phyloP scores from a whole-genome alignment of 495 filamentous ascomycete species.

The Penicillium bialowiezense region DNA sequence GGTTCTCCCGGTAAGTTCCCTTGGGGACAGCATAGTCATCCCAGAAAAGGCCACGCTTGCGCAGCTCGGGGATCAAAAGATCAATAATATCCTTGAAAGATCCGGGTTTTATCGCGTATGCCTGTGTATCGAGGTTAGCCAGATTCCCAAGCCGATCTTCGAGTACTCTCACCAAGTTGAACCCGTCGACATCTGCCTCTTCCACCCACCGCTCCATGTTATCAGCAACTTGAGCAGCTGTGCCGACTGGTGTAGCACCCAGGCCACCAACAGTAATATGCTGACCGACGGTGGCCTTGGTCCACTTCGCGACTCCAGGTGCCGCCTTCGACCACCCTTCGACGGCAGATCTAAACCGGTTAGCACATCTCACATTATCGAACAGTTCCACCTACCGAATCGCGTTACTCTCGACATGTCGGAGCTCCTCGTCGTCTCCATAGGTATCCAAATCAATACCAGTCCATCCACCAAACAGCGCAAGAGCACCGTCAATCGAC shows the following conservation, averaged over 20 bases:
- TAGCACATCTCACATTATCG: background rate
- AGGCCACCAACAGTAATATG: conserved; percentile 61
- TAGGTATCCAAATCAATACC: conserved; percentile 53
- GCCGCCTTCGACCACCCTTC: conserved; percentile 47
- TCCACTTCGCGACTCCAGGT: conserved; percentile 56
- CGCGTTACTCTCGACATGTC: conserved; percentile 62
- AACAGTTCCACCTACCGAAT: conserved; percentile 41
- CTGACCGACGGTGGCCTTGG: conserved; percentile 58
- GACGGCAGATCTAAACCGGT: conserved; percentile 36
- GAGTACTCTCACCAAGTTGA: conserved; percentile 47
- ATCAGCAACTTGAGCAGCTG: conserved; percentile 56
- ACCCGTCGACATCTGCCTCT: conserved; percentile 63
- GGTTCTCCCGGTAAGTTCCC: conserved; percentile 50
- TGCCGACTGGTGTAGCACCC: conserved; percentile 54
- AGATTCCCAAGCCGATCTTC: background rate
- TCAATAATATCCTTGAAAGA: conserved; percentile 64
- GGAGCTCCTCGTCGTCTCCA: conserved; percentile 53
- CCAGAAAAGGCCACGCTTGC: conserved; percentile 47
- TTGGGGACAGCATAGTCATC: conserved; percentile 44
- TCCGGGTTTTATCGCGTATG: conserved; percentile 58
- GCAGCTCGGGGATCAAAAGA: conserved; percentile 43
- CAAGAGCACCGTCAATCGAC: conserved; percentile 53
- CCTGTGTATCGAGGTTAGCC: conserved; percentile 23
- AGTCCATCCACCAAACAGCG: conserved; percentile 58
- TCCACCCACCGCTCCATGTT: conserved; percentile 58